Evolutionary conservation across 164 flowering plant species (phyloP).

Genomic region (Echeveria elegans): DNA sequence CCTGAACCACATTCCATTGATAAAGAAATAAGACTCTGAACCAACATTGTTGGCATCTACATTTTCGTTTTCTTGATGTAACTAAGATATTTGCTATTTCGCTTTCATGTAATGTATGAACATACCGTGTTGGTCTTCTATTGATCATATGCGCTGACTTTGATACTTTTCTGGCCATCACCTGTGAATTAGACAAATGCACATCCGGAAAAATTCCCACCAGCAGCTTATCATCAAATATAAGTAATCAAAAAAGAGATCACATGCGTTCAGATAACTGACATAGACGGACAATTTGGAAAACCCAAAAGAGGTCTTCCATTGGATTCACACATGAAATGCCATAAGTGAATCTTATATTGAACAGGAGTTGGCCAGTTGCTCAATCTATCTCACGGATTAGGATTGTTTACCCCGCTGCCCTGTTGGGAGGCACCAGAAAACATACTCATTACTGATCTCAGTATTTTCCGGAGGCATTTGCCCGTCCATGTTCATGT

Average conservation of each 20-base stretch:
- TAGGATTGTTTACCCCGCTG: neutral
- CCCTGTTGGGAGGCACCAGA: slow-evolving; percentile 39
- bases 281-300: neutral
- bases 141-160: neutral
- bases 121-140: neutral
- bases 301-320: no score
- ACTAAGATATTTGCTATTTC: neutral
- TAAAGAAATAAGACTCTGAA: neutral
- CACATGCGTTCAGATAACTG: neutral
- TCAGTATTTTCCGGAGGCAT: slow-evolving; percentile 46
- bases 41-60: neutral
- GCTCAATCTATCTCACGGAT: neutral
- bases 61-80: neutral
- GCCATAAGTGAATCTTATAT: no score
- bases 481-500: slow-evolving; percentile 40
- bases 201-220: no score
- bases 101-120: neutral
- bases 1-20: neutral
- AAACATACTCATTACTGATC: slow-evolving; percentile 69
- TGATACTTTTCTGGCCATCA: neutral
- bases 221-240: neutral
- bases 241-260: neutral
- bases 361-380: no score
- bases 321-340: neutral
- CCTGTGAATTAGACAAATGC: neutral